Evolutionary conservation across 1,284 basidiomycete species (phyloP).

Genomic region (Sanghuangporus weigelae): DNA sequence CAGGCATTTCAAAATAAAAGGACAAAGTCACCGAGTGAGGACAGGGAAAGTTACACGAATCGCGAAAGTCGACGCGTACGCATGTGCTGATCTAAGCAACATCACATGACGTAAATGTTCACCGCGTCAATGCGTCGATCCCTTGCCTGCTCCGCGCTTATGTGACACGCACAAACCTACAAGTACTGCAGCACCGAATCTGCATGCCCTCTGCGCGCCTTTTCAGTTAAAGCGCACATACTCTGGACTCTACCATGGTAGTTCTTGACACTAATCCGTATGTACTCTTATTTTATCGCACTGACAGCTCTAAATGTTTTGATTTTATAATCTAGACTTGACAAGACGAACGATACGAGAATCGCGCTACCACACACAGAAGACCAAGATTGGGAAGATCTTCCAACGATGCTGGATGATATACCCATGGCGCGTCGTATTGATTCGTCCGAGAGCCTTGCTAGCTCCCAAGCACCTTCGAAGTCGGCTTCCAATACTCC

Average conservation of each 20-base stretch:
- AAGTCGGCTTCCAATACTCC: neutral
- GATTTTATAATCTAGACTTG: too few relatives aligned
- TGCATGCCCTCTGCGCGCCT: neutral
- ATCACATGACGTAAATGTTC: neutral
- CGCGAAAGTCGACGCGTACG: conserved; percentile 11
- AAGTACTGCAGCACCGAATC: neutral
- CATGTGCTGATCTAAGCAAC: neutral
- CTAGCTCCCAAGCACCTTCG: neutral
- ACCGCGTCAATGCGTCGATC: neutral
- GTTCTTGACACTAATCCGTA: neutral
- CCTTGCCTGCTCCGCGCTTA: neutral
- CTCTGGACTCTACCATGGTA: neutral
- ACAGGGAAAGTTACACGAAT: neutral
- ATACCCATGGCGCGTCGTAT: neutral
- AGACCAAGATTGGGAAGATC: conserved; percentile 14
- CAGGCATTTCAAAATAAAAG: conserved; percentile 6
- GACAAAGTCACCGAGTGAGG: neutral
- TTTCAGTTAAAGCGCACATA: too few relatives aligned
- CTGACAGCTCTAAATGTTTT: too few relatives aligned
- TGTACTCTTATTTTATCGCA: neutral
- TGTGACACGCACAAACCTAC: neutral
- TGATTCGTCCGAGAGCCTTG: neutral
- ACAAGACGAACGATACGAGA: too few relatives aligned
- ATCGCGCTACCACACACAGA: neutral
- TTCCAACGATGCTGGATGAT: neutral